Evolutionary conservation across 108 stramenopile genomes (phyloP).

Genomic region (Nitzschia inconspicua): DNA sequence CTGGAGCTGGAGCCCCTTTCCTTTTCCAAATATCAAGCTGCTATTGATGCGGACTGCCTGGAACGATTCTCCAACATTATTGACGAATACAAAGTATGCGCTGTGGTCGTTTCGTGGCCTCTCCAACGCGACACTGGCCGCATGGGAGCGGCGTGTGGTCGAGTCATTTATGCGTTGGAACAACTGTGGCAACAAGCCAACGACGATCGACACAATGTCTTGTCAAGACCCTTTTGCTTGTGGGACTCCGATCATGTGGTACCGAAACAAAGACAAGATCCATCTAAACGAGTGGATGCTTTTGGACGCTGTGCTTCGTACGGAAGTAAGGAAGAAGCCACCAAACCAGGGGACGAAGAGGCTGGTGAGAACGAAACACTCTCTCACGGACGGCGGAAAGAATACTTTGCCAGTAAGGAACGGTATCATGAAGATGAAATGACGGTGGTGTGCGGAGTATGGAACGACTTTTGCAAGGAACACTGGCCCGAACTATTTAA

Average conservation of each 20-base stretch:
- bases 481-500: conserved; percentile 26
- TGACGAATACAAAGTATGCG: conserved; percentile 35
- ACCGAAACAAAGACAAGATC: conserved; percentile 7
- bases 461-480: conserved; percentile 37
- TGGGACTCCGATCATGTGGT: conserved; percentile 30
- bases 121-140: conserved; percentile 30
- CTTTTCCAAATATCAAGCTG: conserved; percentile 8
- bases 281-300: conserved; percentile 10
- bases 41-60: conserved; percentile 11
- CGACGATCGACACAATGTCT: not conserved
- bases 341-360: not conserved
- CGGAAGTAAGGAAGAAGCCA: not conserved
- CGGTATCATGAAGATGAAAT: conserved; percentile 31
- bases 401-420: conserved; percentile 23
- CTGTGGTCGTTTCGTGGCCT: conserved; percentile 46
- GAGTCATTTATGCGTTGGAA: conserved; percentile 34
- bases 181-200: conserved; percentile 17
- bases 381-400: not conserved
- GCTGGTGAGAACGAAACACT: not conserved
- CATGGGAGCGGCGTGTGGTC: conserved; percentile 39
- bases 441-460: conserved; percentile 15
- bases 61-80: conserved; percentile 18
- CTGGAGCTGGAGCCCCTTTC: conserved; percentile 20
- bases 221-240: conserved; percentile 23
- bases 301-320: conserved; percentile 31